Base-by-base conservation (phyloP, 2,329 filamentous ascomycete species). In the Penicillium sp. region DNA sequence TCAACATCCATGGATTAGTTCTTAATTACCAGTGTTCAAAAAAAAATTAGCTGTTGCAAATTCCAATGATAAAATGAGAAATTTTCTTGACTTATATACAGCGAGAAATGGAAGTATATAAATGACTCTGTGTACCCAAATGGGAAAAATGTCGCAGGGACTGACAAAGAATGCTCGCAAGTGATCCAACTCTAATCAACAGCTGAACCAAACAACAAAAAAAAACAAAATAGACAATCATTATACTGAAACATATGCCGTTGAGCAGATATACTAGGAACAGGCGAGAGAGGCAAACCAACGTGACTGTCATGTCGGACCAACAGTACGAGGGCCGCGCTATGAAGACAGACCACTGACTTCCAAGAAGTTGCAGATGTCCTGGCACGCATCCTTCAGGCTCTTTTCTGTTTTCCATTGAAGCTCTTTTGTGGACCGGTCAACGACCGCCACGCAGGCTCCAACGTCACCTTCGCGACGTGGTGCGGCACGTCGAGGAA, bases 371-470 rank as follows among this genome's bases (percentile, higher is more conserved):
- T 70, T 73, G 57, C 71, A 74, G 42, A 75, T 69, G 53, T 70
- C 73, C 40, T 60, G 55, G 54, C 73, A 75, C 8, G 73, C 73
- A 60, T 75, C 71, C 36, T 61, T 67, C 54, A 75, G 53, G 6
- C 70, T 66, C 61, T 74, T 74, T 44, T 74, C 63, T 9, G 73
- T 74, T 56, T 73, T 71, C 67, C 69, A 76, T 53, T 73, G 69
- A 43, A 88, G 76, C 72, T 89, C 86, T 67, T 82, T 76, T 56
- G 84, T 57, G 3, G 73, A 72, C 30, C 72, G 63, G 19, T 65
- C 61, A 41, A 70, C 69, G 28, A 70, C 69, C 30, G 73, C 73
- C 36, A 76, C 72, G 37, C 73, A 76, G 26, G 68, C 72, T 30
- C 73, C 73, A 40, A 76, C 73, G 47, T 75, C 73, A 26, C 73